These are phyloP conservation scores for Colletotrichum sp. DNA, from an alignment of 2,329 filamentous ascomycete species.

Conservation along the genomic window DNA sequence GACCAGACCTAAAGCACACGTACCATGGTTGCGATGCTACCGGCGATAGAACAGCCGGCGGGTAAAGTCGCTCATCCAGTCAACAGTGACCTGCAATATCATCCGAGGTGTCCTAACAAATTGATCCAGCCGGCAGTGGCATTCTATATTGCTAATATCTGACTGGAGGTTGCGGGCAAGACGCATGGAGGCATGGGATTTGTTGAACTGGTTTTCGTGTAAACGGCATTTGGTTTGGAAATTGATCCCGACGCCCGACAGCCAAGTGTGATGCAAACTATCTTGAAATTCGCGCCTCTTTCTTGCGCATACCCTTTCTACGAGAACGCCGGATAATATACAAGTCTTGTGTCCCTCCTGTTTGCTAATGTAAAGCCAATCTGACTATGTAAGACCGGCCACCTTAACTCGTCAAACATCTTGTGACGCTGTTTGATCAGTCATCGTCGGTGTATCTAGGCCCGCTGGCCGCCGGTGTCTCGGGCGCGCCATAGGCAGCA, in stretches of 20 bases:
- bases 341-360: not conserved
- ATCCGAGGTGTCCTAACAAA: not conserved
- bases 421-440: conserved; percentile 21
- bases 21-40: conserved; percentile 8
- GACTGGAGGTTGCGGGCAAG: not conserved
- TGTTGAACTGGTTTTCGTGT: not conserved
- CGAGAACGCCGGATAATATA: conserved; percentile 20
- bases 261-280: not conserved
- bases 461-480: conserved; percentile 66
- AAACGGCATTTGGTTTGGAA: not conserved
- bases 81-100: not conserved
- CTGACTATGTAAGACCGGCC: not conserved
- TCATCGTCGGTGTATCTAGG: conserved; percentile 61
- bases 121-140: not conserved
- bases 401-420: not conserved
- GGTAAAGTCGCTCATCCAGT: conserved; percentile 7
- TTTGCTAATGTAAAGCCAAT: not conserved
- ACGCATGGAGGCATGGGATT: not conserved
- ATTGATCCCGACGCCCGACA: not conserved
- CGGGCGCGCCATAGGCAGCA: conserved; percentile 62
- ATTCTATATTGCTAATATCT: not conserved
- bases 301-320: not conserved
- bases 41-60: conserved; percentile 22
- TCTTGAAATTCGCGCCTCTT: not conserved
- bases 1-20: not conserved